A percentile compares a stretch with the other conserved stretches of the same genome.
phyloP scores from a whole-genome alignment of 176 grass and related monocot genomes.

The Hsuehochloa calcarea region DNA sequence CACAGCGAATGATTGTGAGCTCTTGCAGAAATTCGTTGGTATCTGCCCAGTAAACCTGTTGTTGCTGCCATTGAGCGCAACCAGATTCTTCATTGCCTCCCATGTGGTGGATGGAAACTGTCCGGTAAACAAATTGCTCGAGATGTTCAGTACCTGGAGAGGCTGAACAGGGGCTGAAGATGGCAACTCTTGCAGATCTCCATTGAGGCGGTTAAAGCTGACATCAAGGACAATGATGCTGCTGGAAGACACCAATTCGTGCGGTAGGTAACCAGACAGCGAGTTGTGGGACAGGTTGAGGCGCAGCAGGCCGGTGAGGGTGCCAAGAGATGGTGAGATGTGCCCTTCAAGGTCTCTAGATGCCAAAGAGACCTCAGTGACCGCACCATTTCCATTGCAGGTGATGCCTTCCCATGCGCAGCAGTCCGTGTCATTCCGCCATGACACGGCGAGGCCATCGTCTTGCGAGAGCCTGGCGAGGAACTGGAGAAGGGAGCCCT shows the following conservation, averaged over 20 bases:
- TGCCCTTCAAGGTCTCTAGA: not conserved
- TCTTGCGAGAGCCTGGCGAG: not conserved
- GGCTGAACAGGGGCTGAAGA: not conserved
- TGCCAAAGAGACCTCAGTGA: not conserved
- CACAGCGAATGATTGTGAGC: not conserved
- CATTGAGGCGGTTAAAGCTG: constrained; percentile 15
- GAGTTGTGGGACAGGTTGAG: constrained; percentile 22
- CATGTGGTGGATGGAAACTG: constrained; percentile 1
- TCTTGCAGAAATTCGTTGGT: not conserved
- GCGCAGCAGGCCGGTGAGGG: not conserved
- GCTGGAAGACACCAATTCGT: not conserved
- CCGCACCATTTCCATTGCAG: not conserved
- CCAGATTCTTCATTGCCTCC: not conserved
- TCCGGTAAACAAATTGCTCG: constrained; percentile 19
- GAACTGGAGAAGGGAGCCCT: constrained; percentile 16
- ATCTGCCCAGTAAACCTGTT: constrained; percentile 25
- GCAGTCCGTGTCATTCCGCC: constrained; percentile 13
- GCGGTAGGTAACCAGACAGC: not conserved
- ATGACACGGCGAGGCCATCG: not conserved
- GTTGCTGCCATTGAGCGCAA: constrained; percentile 25
- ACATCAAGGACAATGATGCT: not conserved
- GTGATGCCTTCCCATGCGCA: constrained; percentile 20
- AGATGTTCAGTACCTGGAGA: constrained; percentile 27
- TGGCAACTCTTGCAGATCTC: not conserved
- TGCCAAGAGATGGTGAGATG: not conserved